Conservation (phyloP, 805 yeast species). For the Lachancea sp. region DNA sequence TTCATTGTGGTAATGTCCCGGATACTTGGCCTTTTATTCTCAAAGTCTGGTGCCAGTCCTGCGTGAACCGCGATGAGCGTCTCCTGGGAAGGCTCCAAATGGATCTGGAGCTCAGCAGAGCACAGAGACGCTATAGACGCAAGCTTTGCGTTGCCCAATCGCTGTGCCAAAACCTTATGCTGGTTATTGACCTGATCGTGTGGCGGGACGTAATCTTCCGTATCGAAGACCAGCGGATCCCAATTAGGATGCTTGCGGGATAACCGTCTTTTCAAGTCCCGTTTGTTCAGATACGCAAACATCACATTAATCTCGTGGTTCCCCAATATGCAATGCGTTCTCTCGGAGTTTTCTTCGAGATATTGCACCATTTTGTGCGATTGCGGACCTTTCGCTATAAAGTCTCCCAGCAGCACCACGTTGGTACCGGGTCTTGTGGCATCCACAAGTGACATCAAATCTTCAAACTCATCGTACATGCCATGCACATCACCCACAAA, state of each 20-base stretch:
- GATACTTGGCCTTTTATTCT: conserved; percentile 41
- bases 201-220: conserved; percentile 15
- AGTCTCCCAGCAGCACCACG: conserved; percentile 69
- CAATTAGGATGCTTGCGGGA: conserved; percentile 12
- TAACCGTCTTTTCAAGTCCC: conserved; percentile 28
- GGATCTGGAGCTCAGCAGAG: conserved; percentile 16
- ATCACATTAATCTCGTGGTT: conserved; percentile 79
- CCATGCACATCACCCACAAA: conserved; percentile 90
- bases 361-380: conserved; percentile 63
- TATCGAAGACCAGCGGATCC: conserved; percentile 14
- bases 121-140: conserved; percentile 18
- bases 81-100: conserved; percentile 9
- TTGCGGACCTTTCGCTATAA: conserved; percentile 76
- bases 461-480: conserved; percentile 47
- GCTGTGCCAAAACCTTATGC: conserved; percentile 18
- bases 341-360: conserved; percentile 44
- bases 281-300: conserved; percentile 48
- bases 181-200: conserved; percentile 15
- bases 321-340: conserved; percentile 71
- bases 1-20: conserved; percentile 64
- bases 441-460: conserved; percentile 44
- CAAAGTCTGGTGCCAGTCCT: conserved; percentile 64
- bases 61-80: conserved; percentile 64
- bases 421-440: conserved; percentile 35
- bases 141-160: conserved; percentile 19